phyloP scores from a whole-genome alignment of 805 yeast genomes.

The Spathaspora boniae region DNA sequence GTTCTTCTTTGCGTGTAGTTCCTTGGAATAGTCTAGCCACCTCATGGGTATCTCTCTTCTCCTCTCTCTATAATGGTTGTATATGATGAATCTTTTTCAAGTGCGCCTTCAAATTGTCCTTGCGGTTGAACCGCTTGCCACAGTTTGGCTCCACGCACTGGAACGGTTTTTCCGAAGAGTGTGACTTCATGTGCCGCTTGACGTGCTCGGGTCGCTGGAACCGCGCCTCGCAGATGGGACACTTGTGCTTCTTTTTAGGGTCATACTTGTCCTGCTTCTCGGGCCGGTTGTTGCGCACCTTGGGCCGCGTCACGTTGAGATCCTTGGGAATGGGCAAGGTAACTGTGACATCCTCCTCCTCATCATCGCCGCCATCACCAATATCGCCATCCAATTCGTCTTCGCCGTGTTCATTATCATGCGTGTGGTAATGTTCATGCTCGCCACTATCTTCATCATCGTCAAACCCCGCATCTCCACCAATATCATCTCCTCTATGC shows the following conservation, averaged over 20 bases:
- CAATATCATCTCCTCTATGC: too few relatives aligned
- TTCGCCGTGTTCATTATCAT: background rate
- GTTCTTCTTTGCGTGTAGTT: too few relatives aligned
- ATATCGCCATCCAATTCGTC: background rate
- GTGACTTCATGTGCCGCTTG: constrained; percentile 58
- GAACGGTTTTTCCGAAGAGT: constrained; percentile 56
- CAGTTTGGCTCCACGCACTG: constrained; percentile 50
- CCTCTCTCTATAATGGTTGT: background rate
- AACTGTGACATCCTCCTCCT: constrained; percentile 10
- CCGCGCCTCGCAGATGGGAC: constrained; percentile 59
- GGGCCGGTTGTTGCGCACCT: constrained; percentile 12
- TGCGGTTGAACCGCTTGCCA: constrained; percentile 54
- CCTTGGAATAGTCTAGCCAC: background rate
- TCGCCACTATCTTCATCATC: too few relatives aligned
- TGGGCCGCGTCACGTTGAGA: constrained; percentile 10
- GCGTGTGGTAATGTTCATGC: background rate
- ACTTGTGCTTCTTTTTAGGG: constrained; percentile 56
- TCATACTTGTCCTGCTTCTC: constrained; percentile 34
- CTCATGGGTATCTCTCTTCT: background rate
- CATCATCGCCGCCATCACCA: too few relatives aligned
- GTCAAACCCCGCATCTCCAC: too few relatives aligned
- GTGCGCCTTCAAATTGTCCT: constrained; percentile 59
- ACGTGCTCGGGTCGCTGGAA: constrained; percentile 75
- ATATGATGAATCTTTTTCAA: constrained; percentile 53
- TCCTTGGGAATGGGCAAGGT: constrained; percentile 11